phyloP scores from a whole-genome alignment of 148 eudicot species.

The Salicornia ramosissima region DNA sequence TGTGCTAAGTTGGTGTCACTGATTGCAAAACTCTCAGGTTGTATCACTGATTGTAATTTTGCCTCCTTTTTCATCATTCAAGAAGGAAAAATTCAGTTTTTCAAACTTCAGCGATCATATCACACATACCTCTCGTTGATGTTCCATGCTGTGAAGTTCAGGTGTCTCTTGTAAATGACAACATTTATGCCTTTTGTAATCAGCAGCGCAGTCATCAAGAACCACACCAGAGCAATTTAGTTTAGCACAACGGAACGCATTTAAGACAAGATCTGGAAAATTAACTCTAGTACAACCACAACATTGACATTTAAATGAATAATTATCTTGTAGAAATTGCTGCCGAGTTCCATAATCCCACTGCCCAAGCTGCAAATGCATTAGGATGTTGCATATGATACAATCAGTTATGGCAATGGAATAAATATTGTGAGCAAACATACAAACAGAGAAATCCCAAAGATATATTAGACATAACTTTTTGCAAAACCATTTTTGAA shows the following conservation, averaged over 20 bases:
- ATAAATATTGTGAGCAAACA: background rate
- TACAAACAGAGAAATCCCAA: background rate
- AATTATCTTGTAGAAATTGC: slow-evolving; percentile 49
- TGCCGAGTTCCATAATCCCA: slow-evolving; percentile 51
- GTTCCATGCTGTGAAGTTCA: slow-evolving; percentile 21
- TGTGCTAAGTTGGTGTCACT: too few relatives aligned
- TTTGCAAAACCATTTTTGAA: background rate
- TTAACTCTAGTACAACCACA: slow-evolving; percentile 57
- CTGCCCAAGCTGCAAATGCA: slow-evolving; percentile 69
- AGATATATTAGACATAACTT: background rate
- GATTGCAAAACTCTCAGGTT: too few relatives aligned
- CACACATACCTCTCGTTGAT: slow-evolving; percentile 22
- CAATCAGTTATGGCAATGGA: background rate
- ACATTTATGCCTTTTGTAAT: slow-evolving; percentile 46
- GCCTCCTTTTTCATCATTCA: background rate
- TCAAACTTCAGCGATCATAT: background rate
- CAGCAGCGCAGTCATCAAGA: slow-evolving; percentile 39
- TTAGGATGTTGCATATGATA: background rate
- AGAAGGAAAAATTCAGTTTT: background rate
- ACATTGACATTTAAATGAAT: slow-evolving; percentile 75
- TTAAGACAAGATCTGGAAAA: slow-evolving; percentile 66
- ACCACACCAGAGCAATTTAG: slow-evolving; percentile 70
- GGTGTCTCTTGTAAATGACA: slow-evolving; percentile 21
- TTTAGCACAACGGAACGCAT: slow-evolving; percentile 58
- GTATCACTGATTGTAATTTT: too few relatives aligned